Evolutionary conservation across 495 filamentous ascomycete species (phyloP), one percentile per base, ranked within the genome.

Genomic region (Emericellopsis terricola): DNA sequence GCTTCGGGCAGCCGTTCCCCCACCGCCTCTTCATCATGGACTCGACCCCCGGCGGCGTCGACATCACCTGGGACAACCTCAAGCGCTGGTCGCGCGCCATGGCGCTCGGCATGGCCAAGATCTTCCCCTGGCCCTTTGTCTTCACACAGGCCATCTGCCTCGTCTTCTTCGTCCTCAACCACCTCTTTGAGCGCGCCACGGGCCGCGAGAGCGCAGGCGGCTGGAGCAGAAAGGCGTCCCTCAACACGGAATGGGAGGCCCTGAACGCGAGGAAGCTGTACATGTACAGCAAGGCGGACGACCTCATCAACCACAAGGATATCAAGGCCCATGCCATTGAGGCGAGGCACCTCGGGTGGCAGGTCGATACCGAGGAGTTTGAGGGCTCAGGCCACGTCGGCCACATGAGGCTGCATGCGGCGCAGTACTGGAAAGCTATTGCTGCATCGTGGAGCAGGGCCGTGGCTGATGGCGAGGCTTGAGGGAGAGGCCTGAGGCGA

Each of bases 391-490:
- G 55, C 2, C 66, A 71, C 43, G 66, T 71, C 9, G 63, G 64
- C 0, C 68, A 72, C 42, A 65, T 72, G 64, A 45, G 65, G 17
- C 33, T 50, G 38, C 57, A 69, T 38, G 49, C 59, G 3, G 55
- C 64, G 29, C 47, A 60, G 38, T 76, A 74, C 42, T 74, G 68
- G 69, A 40, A 37, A 6, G 53, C 48, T 28, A 61, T 73, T 28
- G 28, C 41, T 19, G 41, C 32, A 14, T 49, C 50, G 16, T 72
- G 69, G 69, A 50, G 53, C 14, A 23, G 33, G 13, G 33, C 6
- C 6, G 23, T 26, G n/a, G n/a, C n/a, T n/a, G n/a, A n/a, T n/a
- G n/a, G n/a, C n/a, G n/a, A n/a, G n/a, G n/a, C n/a, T n/a, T n/a
- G n/a, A n/a, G n/a, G n/a, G n/a, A n/a, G n/a, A n/a, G n/a, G n/a